Base-by-base conservation (phyloP, 2,329 filamentous ascomycete species). In the Aspergillus neotritici region DNA sequence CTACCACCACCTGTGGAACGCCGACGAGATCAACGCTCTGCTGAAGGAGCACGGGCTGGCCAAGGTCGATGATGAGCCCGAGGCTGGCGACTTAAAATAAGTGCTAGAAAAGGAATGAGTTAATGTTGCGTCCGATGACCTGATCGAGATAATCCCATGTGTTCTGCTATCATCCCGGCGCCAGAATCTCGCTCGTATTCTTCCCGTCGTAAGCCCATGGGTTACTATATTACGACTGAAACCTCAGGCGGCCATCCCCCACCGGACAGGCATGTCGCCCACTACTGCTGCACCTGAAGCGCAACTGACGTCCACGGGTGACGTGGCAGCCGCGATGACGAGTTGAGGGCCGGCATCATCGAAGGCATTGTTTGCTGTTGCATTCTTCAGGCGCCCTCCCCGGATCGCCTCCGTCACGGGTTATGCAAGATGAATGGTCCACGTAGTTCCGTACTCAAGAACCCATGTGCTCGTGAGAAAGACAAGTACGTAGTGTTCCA, bases 1-100 rank as follows among this genome's bases (percentile, higher is more conserved):
- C 70, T 98, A 97, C 75, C 93, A 98, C 72, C 87, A 94, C 66
- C 78, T 98, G 50, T 98, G 93, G 93, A 86, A 82, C 59, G 91
- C 90, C 34, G 91, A 98, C 54, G 93, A 97, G 76, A 98, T 98
- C 61, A 91, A 88, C 65, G 82, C 85, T 39, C 75, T 98, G 67
- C 75, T 98, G 61, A 94, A 90, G 78, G 88, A 97, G 76, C 90
- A 98, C 61, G 91, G 91, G 57, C 72, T 98, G 66, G 91, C 88
- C 49, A 97, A 95, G 78, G 80, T 83, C 54, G 65, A 65, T 41
- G 86, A 91, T 63, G 81, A 81, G 52, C 67, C 79, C 11, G 82
- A 88, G 62, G 82, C 65, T 51, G 70, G 70, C 47, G 71, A 71
- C 49, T 61, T 63, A 44, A 66, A 65, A 63, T 62, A 64, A 55